phyloP scores from a whole-genome alignment of 2,329 filamentous ascomycete genomes.

The Cladophialophora yegresii region DNA sequence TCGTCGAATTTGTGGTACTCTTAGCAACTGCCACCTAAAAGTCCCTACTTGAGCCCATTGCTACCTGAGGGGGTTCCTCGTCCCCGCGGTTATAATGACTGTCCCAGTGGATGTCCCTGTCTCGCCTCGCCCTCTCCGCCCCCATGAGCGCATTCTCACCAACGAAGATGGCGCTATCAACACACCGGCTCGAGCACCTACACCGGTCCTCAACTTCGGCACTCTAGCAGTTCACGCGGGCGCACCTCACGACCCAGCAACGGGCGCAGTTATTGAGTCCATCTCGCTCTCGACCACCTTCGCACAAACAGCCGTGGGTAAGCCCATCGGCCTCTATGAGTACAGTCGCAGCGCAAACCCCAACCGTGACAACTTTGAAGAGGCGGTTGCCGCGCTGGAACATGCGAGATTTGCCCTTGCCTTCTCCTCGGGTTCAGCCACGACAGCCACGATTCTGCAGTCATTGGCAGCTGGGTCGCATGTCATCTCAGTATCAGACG shows the following conservation, averaged over 20 bases:
- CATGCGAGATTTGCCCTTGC: conserved; percentile 89
- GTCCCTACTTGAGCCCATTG: neutral
- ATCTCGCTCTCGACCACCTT: conserved; percentile 97
- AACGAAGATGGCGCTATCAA: conserved; percentile 60
- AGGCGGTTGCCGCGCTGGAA: conserved; percentile 86
- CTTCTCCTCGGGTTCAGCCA: conserved; percentile 90
- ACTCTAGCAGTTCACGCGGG: conserved; percentile 95
- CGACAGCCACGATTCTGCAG: conserved; percentile 90
- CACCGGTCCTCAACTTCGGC: conserved; percentile 78
- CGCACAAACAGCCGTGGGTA: conserved; percentile 83
- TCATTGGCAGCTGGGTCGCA: conserved; percentile 87
- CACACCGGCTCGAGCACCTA: conserved; percentile 71
- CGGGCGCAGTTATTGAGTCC: conserved; percentile 92
- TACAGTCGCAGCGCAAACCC: conserved; percentile 94
- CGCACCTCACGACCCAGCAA: conserved; percentile 82
- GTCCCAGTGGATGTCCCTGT: conserved; percentile 12
- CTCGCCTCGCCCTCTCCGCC: conserved; percentile 33
- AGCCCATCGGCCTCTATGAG: conserved; percentile 85
- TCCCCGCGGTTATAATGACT: conserved; percentile 18
- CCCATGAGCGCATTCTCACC: conserved; percentile 37
- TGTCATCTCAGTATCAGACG: conserved; percentile 93
- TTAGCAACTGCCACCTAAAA: neutral
- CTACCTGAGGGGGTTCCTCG: neutral
- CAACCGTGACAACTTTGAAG: conserved; percentile 93
- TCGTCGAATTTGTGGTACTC: neutral